Conservation (phyloP, 1,284 basidiomycete genomes). For the Cutaneotrichosporon cyanovorans region DNA sequence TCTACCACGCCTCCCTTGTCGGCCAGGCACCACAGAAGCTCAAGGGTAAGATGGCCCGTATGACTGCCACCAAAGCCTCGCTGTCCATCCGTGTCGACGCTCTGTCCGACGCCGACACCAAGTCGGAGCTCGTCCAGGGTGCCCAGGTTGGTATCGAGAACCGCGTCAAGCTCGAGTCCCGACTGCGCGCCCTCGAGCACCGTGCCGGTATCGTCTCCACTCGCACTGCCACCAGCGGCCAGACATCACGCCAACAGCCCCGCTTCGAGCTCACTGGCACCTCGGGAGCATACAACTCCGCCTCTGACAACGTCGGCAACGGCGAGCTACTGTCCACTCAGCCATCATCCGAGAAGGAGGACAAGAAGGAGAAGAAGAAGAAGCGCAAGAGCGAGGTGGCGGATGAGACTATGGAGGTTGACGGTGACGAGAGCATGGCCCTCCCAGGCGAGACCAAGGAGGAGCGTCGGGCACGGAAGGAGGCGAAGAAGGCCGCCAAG, state of each 20-base stretch:
- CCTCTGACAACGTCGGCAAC: conserved; percentile 67
- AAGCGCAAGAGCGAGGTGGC: conserved; percentile 55
- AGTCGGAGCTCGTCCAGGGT: conserved; percentile 64
- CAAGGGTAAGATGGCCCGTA: conserved; percentile 99
- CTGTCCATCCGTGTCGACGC: conserved; percentile 95
- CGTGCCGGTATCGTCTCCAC: conserved; percentile 61
- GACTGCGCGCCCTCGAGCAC: conserved; percentile 80
- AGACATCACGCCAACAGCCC: conserved; percentile 56
- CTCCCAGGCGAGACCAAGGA: conserved; percentile 48
- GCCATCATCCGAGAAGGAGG: conserved; percentile 64
- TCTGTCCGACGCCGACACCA: conserved; percentile 82
- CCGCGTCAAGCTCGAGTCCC: conserved; percentile 89
- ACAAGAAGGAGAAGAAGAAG: conserved; percentile 67
- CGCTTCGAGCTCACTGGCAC: conserved; percentile 71
- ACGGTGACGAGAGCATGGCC: conserved; percentile 40
- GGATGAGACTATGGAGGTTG: conserved; percentile 44
- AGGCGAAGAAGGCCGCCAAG: conserved; percentile 45
- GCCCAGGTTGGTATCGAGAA: conserved; percentile 86
- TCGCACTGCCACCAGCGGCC: conserved; percentile 54
- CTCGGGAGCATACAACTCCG: conserved; percentile 64
- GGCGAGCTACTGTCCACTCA: conserved; percentile 60
- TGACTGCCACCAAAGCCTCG: conserved; percentile 97
- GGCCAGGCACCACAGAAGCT: conserved; percentile 96
- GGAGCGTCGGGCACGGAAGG: conserved; percentile 57
- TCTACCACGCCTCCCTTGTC: conserved; percentile 93